These are phyloP conservation scores for Fragaria ananassa DNA, from an alignment of 306 rosid species.

Conservation along the genomic window DNA sequence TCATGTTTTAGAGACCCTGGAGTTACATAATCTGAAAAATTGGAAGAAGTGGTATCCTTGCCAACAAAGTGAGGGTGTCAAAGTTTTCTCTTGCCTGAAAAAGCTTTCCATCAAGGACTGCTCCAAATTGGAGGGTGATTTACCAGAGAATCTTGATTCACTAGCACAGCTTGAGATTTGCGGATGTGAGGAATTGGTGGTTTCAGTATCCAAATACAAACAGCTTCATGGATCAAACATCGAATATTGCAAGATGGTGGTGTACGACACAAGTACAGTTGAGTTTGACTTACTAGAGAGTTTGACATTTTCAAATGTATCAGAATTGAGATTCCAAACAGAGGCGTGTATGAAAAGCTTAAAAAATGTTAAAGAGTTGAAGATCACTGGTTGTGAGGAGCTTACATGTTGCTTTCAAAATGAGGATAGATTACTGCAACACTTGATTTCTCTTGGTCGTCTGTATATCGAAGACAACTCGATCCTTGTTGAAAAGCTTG, in stretches of 20 bases:
- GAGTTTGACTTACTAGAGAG: no score
- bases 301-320: no score
- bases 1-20: neutral
- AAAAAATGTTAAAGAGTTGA: no score
- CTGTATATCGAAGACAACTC: no score
- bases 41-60: neutral
- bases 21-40: neutral
- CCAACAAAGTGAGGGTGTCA: neutral
- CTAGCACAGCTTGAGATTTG: neutral
- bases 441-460: no score
- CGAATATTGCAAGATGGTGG: rapidly evolving
- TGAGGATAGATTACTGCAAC: no score
- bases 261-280: no score
- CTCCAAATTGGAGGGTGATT: neutral
- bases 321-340: no score
- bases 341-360: neutral
- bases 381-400: neutral
- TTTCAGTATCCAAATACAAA: neutral
- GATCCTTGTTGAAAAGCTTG: no score
- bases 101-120: neutral
- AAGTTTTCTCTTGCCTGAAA: neutral
- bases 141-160: conserved; percentile 4
- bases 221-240: no score
- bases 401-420: no score
- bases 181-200: neutral